A percentile compares a stretch with the other conserved stretches of the same genome.
Conservation (phyloP, 306 rosid genomes). For the Leucaena leucocephala region DNA sequence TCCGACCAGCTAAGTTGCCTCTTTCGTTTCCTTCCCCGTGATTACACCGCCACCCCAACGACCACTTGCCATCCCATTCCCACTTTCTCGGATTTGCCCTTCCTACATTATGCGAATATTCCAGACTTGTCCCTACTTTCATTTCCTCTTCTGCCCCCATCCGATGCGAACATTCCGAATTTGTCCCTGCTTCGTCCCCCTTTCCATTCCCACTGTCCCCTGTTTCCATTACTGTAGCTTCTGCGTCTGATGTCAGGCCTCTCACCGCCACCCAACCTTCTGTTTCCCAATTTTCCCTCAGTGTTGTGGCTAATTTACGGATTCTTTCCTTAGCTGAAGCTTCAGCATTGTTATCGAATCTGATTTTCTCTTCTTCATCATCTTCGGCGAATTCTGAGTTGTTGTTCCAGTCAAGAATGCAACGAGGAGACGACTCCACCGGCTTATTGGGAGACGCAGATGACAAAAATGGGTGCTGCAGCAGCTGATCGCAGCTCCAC, state of each 20-base stretch:
- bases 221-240: constrained; percentile 7
- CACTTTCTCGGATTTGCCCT: constrained; percentile 28
- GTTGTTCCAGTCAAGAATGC: constrained; percentile 61
- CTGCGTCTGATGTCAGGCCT: constrained; percentile 5
- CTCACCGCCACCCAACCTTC: constrained; percentile 64
- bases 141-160: not conserved
- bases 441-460: constrained; percentile 18
- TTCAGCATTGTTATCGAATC: not conserved
- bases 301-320: constrained; percentile 40
- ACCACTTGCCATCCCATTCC: constrained; percentile 10
- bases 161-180: constrained; percentile 14
- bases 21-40: not conserved
- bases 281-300: constrained; percentile 59
- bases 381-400: constrained; percentile 41
- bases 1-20: constrained; percentile 25
- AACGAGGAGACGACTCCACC: constrained; percentile 60
- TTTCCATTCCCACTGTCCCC: constrained; percentile 16
- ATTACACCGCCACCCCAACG: constrained; percentile 21
- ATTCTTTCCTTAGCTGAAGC: constrained; percentile 37
- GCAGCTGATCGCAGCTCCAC: constrained; percentile 75
- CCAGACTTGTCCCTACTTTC: constrained; percentile 12
- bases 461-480: constrained; percentile 66
- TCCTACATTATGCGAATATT: not conserved
- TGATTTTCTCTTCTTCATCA: constrained; percentile 2
- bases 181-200: constrained; percentile 24